Percentiles rank a stretch among this genome's conserved stretches.
Evolutionary conservation across 805 yeast species (phyloP).

Genomic region (Saturnispora galanensis): DNA sequence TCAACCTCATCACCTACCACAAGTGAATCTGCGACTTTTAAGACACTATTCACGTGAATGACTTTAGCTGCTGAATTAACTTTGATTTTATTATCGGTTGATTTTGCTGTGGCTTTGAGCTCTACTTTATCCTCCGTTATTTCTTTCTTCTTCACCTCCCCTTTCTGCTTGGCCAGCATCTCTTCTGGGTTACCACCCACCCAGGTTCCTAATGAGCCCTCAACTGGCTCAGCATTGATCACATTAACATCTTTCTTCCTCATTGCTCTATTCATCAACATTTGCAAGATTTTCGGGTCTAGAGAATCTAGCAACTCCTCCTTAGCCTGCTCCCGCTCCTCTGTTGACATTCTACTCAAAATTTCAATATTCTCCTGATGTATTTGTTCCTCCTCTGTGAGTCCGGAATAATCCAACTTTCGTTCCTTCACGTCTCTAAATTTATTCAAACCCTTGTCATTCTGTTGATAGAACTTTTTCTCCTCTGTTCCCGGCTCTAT

Average conservation of each 20-base stretch:
- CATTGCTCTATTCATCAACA: constrained; percentile 47
- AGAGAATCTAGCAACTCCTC: constrained; percentile 56
- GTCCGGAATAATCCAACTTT: constrained; percentile 16
- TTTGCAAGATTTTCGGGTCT: constrained; percentile 58
- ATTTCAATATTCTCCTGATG: constrained; percentile 65
- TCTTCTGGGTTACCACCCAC: constrained; percentile 27
- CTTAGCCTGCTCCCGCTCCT: constrained; percentile 54
- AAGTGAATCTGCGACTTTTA: constrained; percentile 7
- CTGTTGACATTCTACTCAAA: constrained; percentile 51
- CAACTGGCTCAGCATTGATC: constrained; percentile 17
- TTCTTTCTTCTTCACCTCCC: constrained; percentile 1
- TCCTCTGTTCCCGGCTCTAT: constrained; percentile 3
- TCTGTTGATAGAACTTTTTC: constrained; percentile 6
- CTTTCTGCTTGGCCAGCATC: constrained; percentile 7
- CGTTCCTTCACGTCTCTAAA: constrained; percentile 12
- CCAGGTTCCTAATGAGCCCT: constrained; percentile 27
- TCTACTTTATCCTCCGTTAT: constrained; percentile 15
- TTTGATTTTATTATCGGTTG: too few relatives aligned
- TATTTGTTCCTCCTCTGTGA: constrained; percentile 62
- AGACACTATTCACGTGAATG: constrained; percentile 17
- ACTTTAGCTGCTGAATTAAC: too few relatives aligned
- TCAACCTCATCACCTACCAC: constrained; percentile 29
- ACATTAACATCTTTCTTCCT: constrained; percentile 29
- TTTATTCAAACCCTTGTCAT: constrained; percentile 9
- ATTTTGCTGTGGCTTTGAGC: constrained; percentile 22